Conservation (phyloP, 164 flowering plant genomes). For the Aristolochia contorta region DNA sequence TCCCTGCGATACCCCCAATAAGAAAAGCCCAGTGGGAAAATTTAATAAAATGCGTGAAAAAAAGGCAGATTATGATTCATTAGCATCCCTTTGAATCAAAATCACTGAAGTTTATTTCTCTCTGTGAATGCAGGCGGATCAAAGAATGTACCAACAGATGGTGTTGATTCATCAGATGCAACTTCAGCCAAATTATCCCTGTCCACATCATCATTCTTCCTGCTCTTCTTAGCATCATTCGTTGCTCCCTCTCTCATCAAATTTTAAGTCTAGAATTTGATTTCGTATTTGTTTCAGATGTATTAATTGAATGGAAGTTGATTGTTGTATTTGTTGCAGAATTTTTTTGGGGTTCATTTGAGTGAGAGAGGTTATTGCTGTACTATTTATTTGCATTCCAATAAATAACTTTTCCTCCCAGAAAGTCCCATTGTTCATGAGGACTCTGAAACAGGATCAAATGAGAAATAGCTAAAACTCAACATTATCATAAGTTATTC, state of each 20-base stretch:
- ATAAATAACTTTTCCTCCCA: no score
- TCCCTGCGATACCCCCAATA: neutral
- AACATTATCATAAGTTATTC: no score
- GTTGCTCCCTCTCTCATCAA: constrained; percentile 4
- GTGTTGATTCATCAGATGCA: constrained; percentile 6
- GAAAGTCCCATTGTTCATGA: no score
- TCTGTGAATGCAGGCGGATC: constrained; percentile 10
- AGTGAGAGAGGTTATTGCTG: no score
- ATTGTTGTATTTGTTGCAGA: no score
- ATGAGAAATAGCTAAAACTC: neutral
- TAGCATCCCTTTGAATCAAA: neutral
- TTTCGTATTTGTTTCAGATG: no score
- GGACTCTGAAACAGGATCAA: no score
- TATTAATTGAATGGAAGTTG: no score
- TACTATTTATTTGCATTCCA: no score
- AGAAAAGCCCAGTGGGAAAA: neutral
- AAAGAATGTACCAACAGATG: constrained; percentile 3
- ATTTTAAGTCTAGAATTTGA: neutral
- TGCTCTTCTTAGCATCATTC: constrained; percentile 8
- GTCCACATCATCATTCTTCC: constrained; percentile 4
- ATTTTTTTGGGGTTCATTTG: no score
- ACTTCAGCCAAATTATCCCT: constrained; percentile 4
- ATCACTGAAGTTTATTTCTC: neutral
- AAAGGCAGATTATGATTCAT: neutral
- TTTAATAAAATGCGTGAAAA: neutral